Conservation (phyloP, 2,329 filamentous ascomycete genomes). For the Chaetoscypha palmicola region DNA sequence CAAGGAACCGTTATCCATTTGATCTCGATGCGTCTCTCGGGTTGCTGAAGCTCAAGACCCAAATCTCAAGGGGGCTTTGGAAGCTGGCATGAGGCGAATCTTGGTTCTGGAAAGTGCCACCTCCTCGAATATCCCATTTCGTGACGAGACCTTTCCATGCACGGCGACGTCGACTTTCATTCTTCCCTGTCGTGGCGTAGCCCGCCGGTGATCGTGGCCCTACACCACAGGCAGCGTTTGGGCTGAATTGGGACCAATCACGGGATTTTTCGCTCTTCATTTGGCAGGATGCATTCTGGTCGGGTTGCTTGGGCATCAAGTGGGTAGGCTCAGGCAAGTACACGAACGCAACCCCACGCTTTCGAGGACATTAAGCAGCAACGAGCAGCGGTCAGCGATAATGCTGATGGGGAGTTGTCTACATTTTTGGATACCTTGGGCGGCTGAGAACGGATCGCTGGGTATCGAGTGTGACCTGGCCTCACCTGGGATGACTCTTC, state of each 20-base stretch:
- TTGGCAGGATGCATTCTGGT: constrained; percentile 3
- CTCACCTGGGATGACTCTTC: constrained; percentile 11
- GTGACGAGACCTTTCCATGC: constrained; percentile 1
- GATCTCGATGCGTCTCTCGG: constrained; percentile 12
- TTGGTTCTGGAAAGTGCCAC: background rate
- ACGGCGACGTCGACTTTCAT: constrained; percentile 3
- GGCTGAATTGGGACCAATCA: constrained; percentile 8
- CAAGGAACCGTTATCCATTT: constrained; percentile 20
- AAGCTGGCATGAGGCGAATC: constrained; percentile 4
- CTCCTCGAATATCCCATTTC: constrained; percentile 6
- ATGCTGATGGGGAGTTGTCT: background rate
- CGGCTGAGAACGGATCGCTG: constrained; percentile 6
- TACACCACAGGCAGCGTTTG: constrained; percentile 5
- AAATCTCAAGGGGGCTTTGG: constrained; percentile 8
- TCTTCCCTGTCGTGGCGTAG: constrained; percentile 9
- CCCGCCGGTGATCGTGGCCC: constrained; percentile 10
- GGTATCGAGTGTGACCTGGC: constrained; percentile 2
- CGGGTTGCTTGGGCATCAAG: constrained; percentile 13
- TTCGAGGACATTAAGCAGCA: background rate
- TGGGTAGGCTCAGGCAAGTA: constrained; percentile 7
- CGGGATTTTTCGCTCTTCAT: constrained; percentile 1
- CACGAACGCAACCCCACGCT: constrained; percentile 4
- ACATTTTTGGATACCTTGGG: constrained; percentile 8
- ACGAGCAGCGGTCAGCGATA: constrained; percentile 3
- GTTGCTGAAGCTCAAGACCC: background rate